phyloP scores from a whole-genome alignment of 257 asterid genomes.

The Eucommia ulmoides region DNA sequence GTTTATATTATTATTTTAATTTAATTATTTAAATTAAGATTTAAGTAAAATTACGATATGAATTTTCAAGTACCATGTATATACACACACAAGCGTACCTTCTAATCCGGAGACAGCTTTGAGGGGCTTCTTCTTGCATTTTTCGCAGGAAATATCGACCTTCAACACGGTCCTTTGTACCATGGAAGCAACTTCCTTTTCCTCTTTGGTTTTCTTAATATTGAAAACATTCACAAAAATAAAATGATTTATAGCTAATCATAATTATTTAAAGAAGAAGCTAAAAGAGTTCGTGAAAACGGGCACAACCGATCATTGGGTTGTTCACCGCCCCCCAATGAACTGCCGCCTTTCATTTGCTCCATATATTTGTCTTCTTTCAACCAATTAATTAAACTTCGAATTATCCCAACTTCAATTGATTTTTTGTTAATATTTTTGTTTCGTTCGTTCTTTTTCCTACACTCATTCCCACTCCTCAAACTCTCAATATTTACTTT shows the following conservation, averaged over 20 bases:
- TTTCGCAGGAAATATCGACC: slow-evolving; percentile 33
- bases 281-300: not conserved
- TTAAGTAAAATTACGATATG: not conserved
- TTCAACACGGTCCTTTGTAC: slow-evolving; percentile 43
- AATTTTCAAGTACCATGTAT: not conserved
- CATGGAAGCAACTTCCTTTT: slow-evolving; percentile 10
- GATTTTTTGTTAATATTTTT: no score
- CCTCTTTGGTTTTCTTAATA: not conserved
- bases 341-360: not conserved
- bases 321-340: slow-evolving; percentile 20
- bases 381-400: slow-evolving; percentile 3
- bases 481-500: no score
- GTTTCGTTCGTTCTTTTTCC: no score
- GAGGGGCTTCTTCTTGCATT: slow-evolving; percentile 41
- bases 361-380: slow-evolving; percentile 9
- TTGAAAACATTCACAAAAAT: not conserved
- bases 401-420: no score
- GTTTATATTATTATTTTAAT: not conserved
- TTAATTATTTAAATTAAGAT: not conserved
- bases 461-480: no score
- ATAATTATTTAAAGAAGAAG: not conserved
- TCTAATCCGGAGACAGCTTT: slow-evolving; percentile 35
- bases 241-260: not conserved
- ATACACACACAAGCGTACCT: slow-evolving; percentile 20
- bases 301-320: slow-evolving; percentile 7